phyloP scores from a whole-genome alignment of 2,329 filamentous ascomycete genomes.

The Meredithiella fracta region DNA sequence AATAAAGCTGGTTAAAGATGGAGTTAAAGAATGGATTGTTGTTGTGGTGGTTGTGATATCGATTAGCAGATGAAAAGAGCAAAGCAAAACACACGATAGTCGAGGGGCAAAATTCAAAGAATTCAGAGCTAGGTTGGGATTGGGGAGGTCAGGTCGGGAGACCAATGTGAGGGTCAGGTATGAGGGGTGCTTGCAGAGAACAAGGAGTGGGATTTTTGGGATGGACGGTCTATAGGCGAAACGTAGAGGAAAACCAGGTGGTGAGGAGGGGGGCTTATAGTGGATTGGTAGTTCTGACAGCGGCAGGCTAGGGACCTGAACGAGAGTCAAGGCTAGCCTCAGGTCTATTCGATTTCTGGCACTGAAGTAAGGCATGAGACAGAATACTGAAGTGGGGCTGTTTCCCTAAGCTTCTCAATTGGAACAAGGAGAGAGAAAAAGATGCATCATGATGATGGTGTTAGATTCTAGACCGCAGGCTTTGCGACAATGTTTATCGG shows the following conservation, averaged over 20 bases:
- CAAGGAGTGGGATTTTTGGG: not conserved
- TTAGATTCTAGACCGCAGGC: not conserved
- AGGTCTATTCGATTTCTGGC: too few species aligned
- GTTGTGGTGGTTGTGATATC: not conserved
- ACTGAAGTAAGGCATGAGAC: not conserved
- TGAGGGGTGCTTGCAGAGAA: conserved; percentile 3
- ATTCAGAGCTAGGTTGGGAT: conserved; percentile 1
- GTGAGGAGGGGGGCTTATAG: too few species aligned
- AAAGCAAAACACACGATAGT: conserved; percentile 7
- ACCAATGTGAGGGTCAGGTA: not conserved
- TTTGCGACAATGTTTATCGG: too few species aligned
- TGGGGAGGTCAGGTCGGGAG: not conserved
- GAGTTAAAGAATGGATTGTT: not conserved
- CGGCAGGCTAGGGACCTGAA: too few species aligned
- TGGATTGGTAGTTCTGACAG: too few species aligned
- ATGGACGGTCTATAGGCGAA: not conserved
- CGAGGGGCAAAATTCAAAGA: not conserved
- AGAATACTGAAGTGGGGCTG: not conserved
- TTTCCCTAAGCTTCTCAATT: not conserved
- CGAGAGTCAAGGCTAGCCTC: too few species aligned
- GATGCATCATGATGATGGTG: not conserved
- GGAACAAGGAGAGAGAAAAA: not conserved
- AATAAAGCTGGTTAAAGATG: not conserved
- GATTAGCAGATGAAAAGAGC: conserved; percentile 2
- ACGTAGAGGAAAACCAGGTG: not conserved